These are phyloP conservation scores for Myxozyma neglecta DNA, from an alignment of 805 yeast species.

Conservation along the genomic window DNA sequence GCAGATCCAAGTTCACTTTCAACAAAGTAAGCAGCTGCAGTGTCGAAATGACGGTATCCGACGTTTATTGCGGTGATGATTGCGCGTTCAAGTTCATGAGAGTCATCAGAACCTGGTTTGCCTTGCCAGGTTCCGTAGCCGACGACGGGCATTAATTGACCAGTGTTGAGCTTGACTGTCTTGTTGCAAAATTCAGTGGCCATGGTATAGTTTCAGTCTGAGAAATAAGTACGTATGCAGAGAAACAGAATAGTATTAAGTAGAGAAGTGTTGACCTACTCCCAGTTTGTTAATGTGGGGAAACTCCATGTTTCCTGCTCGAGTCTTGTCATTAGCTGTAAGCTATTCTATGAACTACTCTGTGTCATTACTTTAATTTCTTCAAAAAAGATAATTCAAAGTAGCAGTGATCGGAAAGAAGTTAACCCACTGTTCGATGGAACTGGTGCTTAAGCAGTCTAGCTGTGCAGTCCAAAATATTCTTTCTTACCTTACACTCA, in stretches of 20 bases:
- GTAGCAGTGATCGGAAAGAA: too few species aligned
- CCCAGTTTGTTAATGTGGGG: too few species aligned
- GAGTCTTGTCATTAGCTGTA: too few species aligned
- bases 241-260: not conserved
- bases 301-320: too few species aligned
- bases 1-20: slow-evolving; percentile 61
- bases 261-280: not conserved
- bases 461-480: too few species aligned
- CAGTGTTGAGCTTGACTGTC: slow-evolving; percentile 48
- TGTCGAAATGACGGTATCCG: slow-evolving; percentile 78
- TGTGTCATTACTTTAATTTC: too few species aligned
- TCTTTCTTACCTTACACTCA: too few species aligned
- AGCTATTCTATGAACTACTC: too few species aligned
- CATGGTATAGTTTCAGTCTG: not conserved
- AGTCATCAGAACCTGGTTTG: slow-evolving; percentile 49
- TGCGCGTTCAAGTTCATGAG: slow-evolving; percentile 47
- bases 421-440: too few species aligned
- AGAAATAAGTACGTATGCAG: not conserved
- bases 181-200: slow-evolving; percentile 5
- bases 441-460: too few species aligned
- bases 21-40: slow-evolving; percentile 64
- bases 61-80: slow-evolving; percentile 38
- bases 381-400: too few species aligned
- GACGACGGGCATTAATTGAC: slow-evolving; percentile 60
- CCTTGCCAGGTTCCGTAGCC: slow-evolving; percentile 76